Conservation (phyloP, 2,329 filamentous ascomycete species). For the Fusarium oligoseptatum region DNA sequence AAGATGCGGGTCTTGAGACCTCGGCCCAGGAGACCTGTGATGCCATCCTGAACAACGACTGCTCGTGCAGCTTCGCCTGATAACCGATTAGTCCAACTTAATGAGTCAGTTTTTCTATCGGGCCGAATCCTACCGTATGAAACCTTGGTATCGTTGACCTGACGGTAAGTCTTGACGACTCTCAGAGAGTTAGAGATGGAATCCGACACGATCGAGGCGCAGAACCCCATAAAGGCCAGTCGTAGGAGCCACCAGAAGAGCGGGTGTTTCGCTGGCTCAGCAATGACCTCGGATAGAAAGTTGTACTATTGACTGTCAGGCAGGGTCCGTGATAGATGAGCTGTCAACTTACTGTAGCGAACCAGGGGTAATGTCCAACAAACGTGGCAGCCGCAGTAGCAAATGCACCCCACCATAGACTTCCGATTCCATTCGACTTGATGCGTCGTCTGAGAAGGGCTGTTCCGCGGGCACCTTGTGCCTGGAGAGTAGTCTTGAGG, state of each 20-base stretch:
- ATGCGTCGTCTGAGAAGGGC: constrained; percentile 58
- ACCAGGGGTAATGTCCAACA: constrained; percentile 64
- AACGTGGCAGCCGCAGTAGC: constrained; percentile 63
- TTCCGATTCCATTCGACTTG: constrained; percentile 59
- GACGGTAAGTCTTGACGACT: constrained; percentile 64
- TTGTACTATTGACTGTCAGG: constrained; percentile 55
- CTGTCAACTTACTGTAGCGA: constrained; percentile 55
- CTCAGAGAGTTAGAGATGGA: constrained; percentile 61
- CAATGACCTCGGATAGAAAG: constrained; percentile 54
- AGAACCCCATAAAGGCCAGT: constrained; percentile 54
- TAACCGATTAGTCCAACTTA: background rate
- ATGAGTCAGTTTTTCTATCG: background rate
- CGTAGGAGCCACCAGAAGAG: constrained; percentile 59
- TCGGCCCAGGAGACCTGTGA: constrained; percentile 59
- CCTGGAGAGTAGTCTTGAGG: constrained; percentile 64
- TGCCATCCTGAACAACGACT: constrained; percentile 57
- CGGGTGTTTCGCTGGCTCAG: constrained; percentile 56
- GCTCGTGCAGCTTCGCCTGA: constrained; percentile 58
- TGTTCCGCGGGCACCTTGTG: constrained; percentile 59
- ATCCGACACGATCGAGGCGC: constrained; percentile 60
- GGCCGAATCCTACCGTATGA: constrained; percentile 56
- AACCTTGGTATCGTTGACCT: constrained; percentile 62
- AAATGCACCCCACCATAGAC: constrained; percentile 64
- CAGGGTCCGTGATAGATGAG: fast-evolving
- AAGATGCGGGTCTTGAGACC: constrained; percentile 62